Evolutionary conservation across 306 rosid genomes (phyloP).

Genomic region (Cyclanthera cordifolia): DNA sequence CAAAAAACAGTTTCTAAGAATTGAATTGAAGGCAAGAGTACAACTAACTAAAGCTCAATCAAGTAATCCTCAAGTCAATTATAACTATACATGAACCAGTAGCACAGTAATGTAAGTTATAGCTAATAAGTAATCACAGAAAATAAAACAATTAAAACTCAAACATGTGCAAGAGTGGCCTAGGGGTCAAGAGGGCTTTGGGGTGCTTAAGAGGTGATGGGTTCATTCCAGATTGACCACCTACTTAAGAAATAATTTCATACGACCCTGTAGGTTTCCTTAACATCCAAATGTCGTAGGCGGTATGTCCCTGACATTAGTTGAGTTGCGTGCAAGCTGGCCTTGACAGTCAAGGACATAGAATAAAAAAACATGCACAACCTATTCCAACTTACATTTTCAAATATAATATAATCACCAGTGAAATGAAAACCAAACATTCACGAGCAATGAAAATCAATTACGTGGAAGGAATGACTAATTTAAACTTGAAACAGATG

Average conservation of each 20-base stretch:
- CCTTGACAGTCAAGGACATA: no score
- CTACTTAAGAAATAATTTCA: no score
- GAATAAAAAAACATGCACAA: no score
- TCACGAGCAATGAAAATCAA: slow-evolving; percentile 9
- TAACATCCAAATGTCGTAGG: no score
- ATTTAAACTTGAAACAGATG: slow-evolving; percentile 5
- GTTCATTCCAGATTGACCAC: no score
- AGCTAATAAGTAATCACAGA: neutral
- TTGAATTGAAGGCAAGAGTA: slow-evolving; percentile 13
- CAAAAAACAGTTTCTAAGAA: slow-evolving; percentile 1
- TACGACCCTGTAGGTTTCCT: no score
- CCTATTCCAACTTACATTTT: neutral
- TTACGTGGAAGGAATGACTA: neutral
- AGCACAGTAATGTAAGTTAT: neutral
- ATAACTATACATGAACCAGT: neutral
- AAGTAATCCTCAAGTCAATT: neutral
- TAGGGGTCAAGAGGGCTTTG: no score
- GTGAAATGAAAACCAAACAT: slow-evolving; percentile 1
- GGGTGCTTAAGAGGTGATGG: no score
- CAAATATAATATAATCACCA: neutral
- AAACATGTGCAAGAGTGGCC: no score
- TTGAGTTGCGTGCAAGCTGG: no score
- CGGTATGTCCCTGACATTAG: no score
- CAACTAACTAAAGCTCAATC: neutral
- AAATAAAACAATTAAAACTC: neutral